Conservation (phyloP, 2,329 filamentous ascomycete species). For the Alternaria angustiovoidea region DNA sequence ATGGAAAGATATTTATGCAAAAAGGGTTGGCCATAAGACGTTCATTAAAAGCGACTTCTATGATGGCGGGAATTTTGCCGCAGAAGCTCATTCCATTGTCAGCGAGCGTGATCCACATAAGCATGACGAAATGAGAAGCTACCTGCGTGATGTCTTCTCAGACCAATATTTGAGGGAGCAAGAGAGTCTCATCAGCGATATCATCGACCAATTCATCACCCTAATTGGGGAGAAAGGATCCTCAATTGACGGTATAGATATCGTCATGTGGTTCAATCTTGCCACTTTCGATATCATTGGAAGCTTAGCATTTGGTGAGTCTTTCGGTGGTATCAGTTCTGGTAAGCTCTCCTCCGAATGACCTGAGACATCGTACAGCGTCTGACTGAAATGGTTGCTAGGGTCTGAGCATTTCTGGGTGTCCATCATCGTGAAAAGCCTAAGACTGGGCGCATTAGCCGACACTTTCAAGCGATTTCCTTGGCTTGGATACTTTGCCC, state of each 20-base stretch:
- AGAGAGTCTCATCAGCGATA: constrained; percentile 42
- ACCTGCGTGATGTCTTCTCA: constrained; percentile 46
- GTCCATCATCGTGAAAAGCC: not conserved
- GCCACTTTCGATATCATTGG: constrained; percentile 36
- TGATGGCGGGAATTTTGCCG: constrained; percentile 22
- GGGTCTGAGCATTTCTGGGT: not conserved
- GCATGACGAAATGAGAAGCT: constrained; percentile 31
- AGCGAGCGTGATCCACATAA: constrained; percentile 27
- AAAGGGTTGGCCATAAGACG: constrained; percentile 26
- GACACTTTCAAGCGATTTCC: not conserved
- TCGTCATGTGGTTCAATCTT: constrained; percentile 10
- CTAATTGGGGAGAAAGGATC: not conserved
- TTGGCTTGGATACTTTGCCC: not conserved
- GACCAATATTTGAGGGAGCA: constrained; percentile 47
- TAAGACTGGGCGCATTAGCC: constrained; percentile 39
- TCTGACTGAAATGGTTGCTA: not conserved
- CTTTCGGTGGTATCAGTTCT: not conserved
- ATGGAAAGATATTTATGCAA: constrained; percentile 52
- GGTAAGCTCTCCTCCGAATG: not conserved
- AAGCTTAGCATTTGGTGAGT: constrained; percentile 50
- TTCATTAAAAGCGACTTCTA: constrained; percentile 41
- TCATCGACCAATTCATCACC: constrained; percentile 16
- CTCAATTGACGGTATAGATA: constrained; percentile 6
- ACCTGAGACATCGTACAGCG: not conserved
- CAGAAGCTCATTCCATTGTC: constrained; percentile 19